A percentile compares a stretch with the other conserved stretches of the same genome.
These are phyloP conservation scores for Dactylella cylindrospora DNA, from an alignment of 2,329 filamentous ascomycete genomes.

Conservation along the genomic window DNA sequence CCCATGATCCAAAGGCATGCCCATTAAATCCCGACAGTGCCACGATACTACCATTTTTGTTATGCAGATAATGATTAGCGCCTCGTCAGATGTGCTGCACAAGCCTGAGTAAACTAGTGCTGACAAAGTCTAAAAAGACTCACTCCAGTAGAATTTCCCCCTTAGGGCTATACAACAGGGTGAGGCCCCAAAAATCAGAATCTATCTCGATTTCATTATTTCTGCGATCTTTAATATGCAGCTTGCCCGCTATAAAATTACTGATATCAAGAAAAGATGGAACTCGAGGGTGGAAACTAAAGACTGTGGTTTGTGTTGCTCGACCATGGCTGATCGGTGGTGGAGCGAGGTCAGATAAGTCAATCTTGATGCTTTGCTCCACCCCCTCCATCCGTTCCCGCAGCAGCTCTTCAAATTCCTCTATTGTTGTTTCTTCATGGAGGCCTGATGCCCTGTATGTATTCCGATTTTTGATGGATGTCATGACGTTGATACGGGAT, in stretches of 20 bases:
- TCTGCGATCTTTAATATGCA: conserved; percentile 1
- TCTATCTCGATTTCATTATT: conserved; percentile 18
- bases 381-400: background rate
- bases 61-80: background rate
- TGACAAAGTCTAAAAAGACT: conserved; percentile 1
- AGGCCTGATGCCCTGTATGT: conserved; percentile 10
- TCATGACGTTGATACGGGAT: too few relatives aligned
- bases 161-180: conserved; percentile 38
- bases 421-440: conserved; percentile 1
- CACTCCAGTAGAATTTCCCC: conserved; percentile 37
- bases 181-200: conserved; percentile 44
- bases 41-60: conserved; percentile 26
- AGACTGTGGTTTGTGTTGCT: conserved; percentile 15
- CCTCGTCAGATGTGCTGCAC: background rate
- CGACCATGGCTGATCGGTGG: background rate
- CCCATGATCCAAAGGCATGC: conserved; percentile 45
- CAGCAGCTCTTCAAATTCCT: conserved; percentile 7
- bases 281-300: conserved; percentile 2
- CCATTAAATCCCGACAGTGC: conserved; percentile 45
- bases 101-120: background rate
- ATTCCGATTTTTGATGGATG: conserved; percentile 16
- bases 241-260: background rate
- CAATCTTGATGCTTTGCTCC: background rate
- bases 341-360: conserved; percentile 19
- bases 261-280: conserved; percentile 1